Percentiles rank a stretch among this genome's conserved stretches.
Evolutionary conservation across 768 basidiomycete genomes (phyloP).

Genomic region (Clavaria fumosa): DNA sequence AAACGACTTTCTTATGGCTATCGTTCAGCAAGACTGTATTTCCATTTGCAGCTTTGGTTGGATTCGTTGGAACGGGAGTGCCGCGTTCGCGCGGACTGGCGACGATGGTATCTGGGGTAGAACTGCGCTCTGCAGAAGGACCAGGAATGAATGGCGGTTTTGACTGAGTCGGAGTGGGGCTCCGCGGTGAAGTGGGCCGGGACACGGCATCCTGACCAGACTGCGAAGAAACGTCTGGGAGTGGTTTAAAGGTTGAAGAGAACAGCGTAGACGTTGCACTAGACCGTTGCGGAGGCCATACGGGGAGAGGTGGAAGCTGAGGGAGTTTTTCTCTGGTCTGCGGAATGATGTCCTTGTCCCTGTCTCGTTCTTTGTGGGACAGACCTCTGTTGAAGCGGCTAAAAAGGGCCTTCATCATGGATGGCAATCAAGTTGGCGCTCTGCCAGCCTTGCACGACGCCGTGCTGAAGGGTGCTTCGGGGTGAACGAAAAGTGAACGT

Average conservation of each 20-base stretch:
- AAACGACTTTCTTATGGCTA: slow-evolving; percentile 65
- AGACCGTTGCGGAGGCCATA: slow-evolving; percentile 44
- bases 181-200: slow-evolving; percentile 18
- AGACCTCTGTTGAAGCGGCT: too few relatives aligned
- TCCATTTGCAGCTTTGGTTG: slow-evolving; percentile 23
- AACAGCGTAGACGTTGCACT: slow-evolving; percentile 29
- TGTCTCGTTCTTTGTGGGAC: slow-evolving; percentile 48
- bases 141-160: slow-evolving; percentile 12
- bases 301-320: slow-evolving; percentile 49
- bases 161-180: slow-evolving; percentile 14
- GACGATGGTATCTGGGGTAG: slow-evolving; percentile 7
- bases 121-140: slow-evolving; percentile 14
- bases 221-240: slow-evolving; percentile 48
- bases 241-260: slow-evolving; percentile 45
- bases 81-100: too few relatives aligned
- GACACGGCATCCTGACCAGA: too few relatives aligned
- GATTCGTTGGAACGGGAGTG: slow-evolving; percentile 11
- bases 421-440: neutral
- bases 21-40: slow-evolving; percentile 14
- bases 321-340: slow-evolving; percentile 49
- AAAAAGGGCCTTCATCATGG: slow-evolving; percentile 71
- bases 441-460: neutral
- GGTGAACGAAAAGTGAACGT: slow-evolving; percentile 5
- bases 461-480: slow-evolving; percentile 7
- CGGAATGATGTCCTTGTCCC: slow-evolving; percentile 42